Evolutionary conservation across 805 yeast species (phyloP).

Genomic region (Wickerhamomyces canadensis): DNA sequence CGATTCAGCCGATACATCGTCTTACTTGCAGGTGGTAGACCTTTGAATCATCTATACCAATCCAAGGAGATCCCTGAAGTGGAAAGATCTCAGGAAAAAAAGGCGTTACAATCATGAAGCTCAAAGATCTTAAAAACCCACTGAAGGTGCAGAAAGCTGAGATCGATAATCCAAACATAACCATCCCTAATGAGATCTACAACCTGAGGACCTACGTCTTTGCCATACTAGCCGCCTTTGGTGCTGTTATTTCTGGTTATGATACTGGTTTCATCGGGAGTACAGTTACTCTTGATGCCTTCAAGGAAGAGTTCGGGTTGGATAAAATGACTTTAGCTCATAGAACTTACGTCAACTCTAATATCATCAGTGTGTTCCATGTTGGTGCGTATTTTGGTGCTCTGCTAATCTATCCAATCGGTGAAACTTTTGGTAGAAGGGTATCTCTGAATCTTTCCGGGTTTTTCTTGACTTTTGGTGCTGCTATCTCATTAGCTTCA

Average conservation of each 20-base stretch:
- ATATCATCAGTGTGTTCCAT: slow-evolving; percentile 18
- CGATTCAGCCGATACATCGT: too few relatives aligned
- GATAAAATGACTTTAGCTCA: slow-evolving; percentile 2
- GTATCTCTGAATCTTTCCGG: slow-evolving; percentile 13
- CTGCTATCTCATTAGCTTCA: slow-evolving; percentile 36
- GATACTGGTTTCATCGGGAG: slow-evolving; percentile 17
- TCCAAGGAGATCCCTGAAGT: too few relatives aligned
- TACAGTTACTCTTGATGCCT: slow-evolving; percentile 10
- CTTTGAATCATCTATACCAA: too few relatives aligned
- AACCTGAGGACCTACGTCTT: slow-evolving; percentile 18
- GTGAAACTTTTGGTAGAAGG: slow-evolving; percentile 16
- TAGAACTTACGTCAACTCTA: slow-evolving; percentile 8
- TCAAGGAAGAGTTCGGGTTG: slow-evolving; percentile 11
- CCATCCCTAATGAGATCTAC: slow-evolving; percentile 10
- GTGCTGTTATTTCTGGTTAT: slow-evolving; percentile 27
- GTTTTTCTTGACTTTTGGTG: slow-evolving; percentile 29
- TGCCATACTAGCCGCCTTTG: slow-evolving; percentile 28
- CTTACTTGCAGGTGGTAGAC: too few relatives aligned
- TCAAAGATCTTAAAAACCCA: too few relatives aligned
- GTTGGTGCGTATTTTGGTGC: slow-evolving; percentile 23
- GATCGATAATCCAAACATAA: slow-evolving; percentile 2
- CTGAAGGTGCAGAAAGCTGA: slow-evolving; percentile 3
- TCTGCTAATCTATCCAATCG: slow-evolving; percentile 12
- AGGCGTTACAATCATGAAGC: too few relatives aligned
- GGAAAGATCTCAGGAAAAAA: too few relatives aligned